phyloP scores from a whole-genome alignment of 495 filamentous ascomycete genomes.

The Tuber calosporum region DNA sequence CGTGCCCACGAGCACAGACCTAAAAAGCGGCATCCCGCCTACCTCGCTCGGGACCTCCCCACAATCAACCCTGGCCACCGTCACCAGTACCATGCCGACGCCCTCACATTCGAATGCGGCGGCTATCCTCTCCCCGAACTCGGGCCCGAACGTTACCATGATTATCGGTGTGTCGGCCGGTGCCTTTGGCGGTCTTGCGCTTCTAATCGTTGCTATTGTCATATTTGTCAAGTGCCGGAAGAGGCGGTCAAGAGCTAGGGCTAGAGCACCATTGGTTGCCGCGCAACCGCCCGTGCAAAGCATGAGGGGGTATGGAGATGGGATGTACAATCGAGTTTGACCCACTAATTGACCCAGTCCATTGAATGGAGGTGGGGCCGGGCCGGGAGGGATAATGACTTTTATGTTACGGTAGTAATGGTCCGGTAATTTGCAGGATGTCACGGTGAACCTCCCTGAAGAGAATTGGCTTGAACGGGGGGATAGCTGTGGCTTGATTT shows the following conservation, averaged over 20 bases:
- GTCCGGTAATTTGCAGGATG: not conserved
- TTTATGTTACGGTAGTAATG: conserved; percentile 7
- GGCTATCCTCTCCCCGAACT: not conserved
- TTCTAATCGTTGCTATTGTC: conserved; percentile 13
- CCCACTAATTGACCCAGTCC: not conserved
- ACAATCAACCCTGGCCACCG: not conserved
- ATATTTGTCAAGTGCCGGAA: conserved; percentile 24
- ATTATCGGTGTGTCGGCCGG: conserved; percentile 12
- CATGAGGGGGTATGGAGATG: conserved; percentile 7
- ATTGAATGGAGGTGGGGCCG: conserved; percentile 1
- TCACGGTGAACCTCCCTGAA: not conserved
- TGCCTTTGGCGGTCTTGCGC: conserved; percentile 13
- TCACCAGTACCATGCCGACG: not conserved
- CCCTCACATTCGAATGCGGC: not conserved
- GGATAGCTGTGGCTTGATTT: not conserved
- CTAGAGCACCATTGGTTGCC: not conserved
- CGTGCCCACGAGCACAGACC: not conserved
- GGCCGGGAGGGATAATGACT: conserved; percentile 3
- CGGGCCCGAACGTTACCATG: not conserved
- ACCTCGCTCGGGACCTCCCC: not conserved
- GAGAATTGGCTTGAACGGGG: not conserved
- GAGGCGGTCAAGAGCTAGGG: conserved; percentile 7
- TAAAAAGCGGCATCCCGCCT: not conserved
- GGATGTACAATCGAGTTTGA: conserved; percentile 20
- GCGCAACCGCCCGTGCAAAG: not conserved